Evolutionary conservation across 441 rosid species (phyloP).

Genomic region (Geranium incanum): DNA sequence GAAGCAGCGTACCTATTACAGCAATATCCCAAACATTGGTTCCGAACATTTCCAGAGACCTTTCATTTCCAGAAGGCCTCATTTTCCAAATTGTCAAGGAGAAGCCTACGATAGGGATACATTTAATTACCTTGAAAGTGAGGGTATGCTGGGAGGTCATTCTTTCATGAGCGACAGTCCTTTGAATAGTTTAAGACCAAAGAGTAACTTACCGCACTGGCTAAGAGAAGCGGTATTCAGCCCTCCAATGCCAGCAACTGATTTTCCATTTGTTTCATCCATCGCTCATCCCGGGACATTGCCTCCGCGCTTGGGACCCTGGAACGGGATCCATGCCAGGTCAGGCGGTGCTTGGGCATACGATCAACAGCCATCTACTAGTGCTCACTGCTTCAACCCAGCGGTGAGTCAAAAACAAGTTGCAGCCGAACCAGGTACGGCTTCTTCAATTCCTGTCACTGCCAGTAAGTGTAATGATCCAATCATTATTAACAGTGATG

Average conservation of each 20-base stretch:
- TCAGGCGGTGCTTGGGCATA: conserved; percentile 6
- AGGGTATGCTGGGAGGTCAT: conserved; percentile 16
- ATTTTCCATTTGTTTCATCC: conserved; percentile 18
- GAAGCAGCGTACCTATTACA: conserved; percentile 16
- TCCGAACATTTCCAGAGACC: conserved; percentile 23
- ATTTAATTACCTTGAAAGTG: conserved; percentile 17
- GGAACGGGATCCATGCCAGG: conserved; percentile 10
- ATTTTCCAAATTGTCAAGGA: conserved; percentile 23
- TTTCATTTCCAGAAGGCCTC: conserved; percentile 15
- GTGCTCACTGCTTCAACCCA: conserved; percentile 13
- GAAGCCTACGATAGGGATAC: conserved; percentile 18
- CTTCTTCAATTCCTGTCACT: conserved; percentile 4
- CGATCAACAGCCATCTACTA: conserved; percentile 12
- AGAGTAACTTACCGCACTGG: conserved; percentile 38
- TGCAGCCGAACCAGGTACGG: conserved; percentile 14
- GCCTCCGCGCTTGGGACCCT: conserved; percentile 8
- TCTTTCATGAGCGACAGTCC: conserved; percentile 13
- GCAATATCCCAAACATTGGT: conserved; percentile 15
- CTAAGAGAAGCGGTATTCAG: conserved; percentile 31
- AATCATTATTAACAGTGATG: conserved; percentile 33
- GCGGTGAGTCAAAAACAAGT: conserved; percentile 17
- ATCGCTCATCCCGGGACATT: conserved; percentile 14
- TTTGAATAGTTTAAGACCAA: conserved; percentile 15
- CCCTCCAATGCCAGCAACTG: conserved; percentile 26
- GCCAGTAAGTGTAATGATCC: conserved; percentile 21